A percentile compares a stretch with the other conserved stretches of the same genome.
Conservation (phyloP, 495 filamentous ascomycete genomes). For the Zalerion maritima region DNA sequence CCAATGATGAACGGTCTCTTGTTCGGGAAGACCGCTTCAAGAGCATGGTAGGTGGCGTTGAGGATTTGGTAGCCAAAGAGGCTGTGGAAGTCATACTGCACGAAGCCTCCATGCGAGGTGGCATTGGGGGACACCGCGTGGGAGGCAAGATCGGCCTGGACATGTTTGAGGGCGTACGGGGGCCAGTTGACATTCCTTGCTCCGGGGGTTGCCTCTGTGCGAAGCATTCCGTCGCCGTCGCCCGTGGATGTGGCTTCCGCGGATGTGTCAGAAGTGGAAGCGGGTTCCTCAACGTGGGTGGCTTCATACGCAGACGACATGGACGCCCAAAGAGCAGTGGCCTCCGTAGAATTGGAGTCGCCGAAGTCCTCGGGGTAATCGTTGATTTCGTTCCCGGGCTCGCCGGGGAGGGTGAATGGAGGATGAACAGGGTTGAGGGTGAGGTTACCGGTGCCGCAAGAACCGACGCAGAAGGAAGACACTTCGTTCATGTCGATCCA, state of each 20-base stretch:
- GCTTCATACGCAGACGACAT: conserved; percentile 36
- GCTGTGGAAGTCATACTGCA: conserved; percentile 74
- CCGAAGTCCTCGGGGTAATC: conserved; percentile 62
- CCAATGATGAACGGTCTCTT: conserved; percentile 81
- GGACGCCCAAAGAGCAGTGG: conserved; percentile 39
- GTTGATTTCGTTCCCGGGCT: conserved; percentile 43
- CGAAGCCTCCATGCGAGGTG: conserved; percentile 54
- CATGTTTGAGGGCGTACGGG: conserved; percentile 70
- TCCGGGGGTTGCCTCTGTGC: conserved; percentile 51
- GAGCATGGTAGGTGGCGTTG: conserved; percentile 65
- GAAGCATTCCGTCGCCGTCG: conserved; percentile 31
- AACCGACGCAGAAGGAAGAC: conserved; percentile 70
- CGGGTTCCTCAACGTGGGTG: conserved; percentile 18
- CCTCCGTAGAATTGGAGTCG: conserved; percentile 54
- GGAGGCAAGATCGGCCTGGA: conserved; percentile 58
- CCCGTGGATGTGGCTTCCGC: conserved; percentile 23
- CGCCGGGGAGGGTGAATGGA: conserved; percentile 50
- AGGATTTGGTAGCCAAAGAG: conserved; percentile 61
- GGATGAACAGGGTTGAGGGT: conserved; percentile 58
- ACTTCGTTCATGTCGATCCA: conserved; percentile 88
- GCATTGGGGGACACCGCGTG: conserved; percentile 68
- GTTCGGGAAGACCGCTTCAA: conserved; percentile 43
- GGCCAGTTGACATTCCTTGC: conserved; percentile 65
- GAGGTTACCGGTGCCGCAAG: conserved; percentile 55
- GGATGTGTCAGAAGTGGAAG: conserved; percentile 18